Evolutionary conservation across 2,329 filamentous ascomycete genomes (phyloP).

Genomic region (Fusarium cyanostomum): DNA sequence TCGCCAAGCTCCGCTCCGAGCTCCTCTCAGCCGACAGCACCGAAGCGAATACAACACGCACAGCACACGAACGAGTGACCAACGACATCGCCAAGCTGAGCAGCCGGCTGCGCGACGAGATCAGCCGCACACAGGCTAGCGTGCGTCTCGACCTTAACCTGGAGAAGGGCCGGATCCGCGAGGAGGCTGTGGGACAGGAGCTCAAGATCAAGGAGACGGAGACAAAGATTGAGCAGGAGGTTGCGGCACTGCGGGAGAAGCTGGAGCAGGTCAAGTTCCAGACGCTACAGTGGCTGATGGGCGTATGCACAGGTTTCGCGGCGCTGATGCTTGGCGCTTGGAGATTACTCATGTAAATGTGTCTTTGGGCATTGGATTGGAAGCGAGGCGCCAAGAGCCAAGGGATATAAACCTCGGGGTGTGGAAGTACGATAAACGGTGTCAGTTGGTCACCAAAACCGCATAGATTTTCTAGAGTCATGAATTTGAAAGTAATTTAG

Average conservation of each 20-base stretch:
- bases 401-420: not conserved
- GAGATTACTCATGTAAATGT: conserved; percentile 70
- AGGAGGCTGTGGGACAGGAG: conserved; percentile 96
- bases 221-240: conserved; percentile 97
- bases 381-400: not conserved
- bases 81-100: conserved; percentile 96
- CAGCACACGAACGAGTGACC: conserved; percentile 89
- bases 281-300: conserved; percentile 98
- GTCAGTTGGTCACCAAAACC: conserved; percentile 30
- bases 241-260: conserved; percentile 87
- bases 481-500: conserved; percentile 7
- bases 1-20: conserved; percentile 95
- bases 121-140: conserved; percentile 91
- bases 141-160: conserved; percentile 93
- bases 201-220: conserved; percentile 99
- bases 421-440: conserved; percentile 11
- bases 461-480: conserved; percentile 37
- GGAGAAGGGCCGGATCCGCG: conserved; percentile 94
- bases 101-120: conserved; percentile 89
- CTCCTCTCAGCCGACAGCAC: conserved; percentile 91
- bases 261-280: conserved; percentile 98
- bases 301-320: conserved; percentile 75
- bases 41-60: conserved; percentile 87
- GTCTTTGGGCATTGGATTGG: not conserved
- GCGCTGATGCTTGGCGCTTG: conserved; percentile 75